Evolutionary conservation across 805 yeast genomes (phyloP), one percentile per base, ranked within the genome.

Genomic region (Ogataea pilisensis): DNA sequence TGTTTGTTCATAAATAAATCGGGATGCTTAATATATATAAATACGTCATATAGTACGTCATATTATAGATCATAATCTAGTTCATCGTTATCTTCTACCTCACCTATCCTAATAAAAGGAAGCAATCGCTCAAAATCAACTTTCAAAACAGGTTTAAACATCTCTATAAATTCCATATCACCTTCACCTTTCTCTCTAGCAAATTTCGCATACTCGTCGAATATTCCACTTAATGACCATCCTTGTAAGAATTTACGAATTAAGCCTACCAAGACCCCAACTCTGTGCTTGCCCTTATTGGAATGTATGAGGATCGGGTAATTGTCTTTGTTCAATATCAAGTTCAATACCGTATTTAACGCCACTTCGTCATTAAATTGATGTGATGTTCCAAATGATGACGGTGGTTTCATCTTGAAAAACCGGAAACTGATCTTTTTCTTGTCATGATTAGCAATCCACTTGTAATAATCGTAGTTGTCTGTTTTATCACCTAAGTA

Each of bases 271-370:
- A 90, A 69, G 1, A 93, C 90, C 0, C 98, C 98, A 2, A 88
- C 90, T 32, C 99, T 65, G 60, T 91, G 99, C 61, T 93, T 93
- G n/a, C 99, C 99, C 66, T 91, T 91, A 62, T 93, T 88, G 3
- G 96, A 88, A 60, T 93, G 98, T 11, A 91, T 76, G 42, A 91
- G 68, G 11, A 91, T 78, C 1, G 99, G 99, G 58, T 84, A 87
- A 58, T 89, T 89, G 12, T 80, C 77, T 35, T 69, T 70, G 52
- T 83, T 75, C 25, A 80, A 58, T 36, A 85, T 68, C 28, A 83
- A 53, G 41, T 74, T 68, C 31, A 85, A 64, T 1, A 86, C 81
- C 18, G 63, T 57, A 19, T 76, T 68, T 42, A 89, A 72, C 2
- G 82, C 75, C 5, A 68, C 68, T 3, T 80, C 75, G 48, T 80